Conservation (phyloP, 331 rosid species). For the Malus hybrid region DNA sequence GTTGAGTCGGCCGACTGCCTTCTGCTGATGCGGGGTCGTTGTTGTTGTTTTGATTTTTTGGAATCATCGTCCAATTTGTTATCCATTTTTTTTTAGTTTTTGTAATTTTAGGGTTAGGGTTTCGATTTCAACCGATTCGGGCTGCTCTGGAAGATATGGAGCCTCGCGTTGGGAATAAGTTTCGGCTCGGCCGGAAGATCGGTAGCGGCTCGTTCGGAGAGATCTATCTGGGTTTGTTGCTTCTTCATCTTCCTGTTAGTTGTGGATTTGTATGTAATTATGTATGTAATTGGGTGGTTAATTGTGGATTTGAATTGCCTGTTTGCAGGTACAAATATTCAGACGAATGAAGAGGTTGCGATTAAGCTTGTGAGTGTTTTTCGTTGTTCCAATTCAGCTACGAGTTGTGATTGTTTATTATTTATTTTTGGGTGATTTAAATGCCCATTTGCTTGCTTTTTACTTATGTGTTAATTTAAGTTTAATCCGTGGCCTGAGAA, state of each 20-base stretch:
- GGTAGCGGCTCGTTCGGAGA: constrained; percentile 99
- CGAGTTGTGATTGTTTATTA: background rate
- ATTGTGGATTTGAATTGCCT: background rate
- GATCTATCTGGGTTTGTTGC: background rate
- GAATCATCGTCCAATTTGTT: background rate
- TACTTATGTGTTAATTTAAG: background rate
- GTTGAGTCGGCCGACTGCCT: constrained; percentile 13
- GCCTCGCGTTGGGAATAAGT: constrained; percentile 96
- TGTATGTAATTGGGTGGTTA: background rate
- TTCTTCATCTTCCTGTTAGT: background rate
- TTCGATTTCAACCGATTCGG: constrained; percentile 2
- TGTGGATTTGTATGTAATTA: background rate
- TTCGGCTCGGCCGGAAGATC: constrained; percentile 90
- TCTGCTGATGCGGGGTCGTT: background rate
- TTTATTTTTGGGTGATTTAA: background rate
- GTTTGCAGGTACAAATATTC: constrained; percentile 85
- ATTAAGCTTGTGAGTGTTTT: constrained; percentile 87
- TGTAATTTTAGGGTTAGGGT: constrained; percentile 31
- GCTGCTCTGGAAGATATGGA: constrained; percentile 45
- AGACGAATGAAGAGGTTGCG: constrained; percentile 93
- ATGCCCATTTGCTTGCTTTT: background rate
- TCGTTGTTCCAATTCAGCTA: background rate
- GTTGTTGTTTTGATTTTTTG: background rate
- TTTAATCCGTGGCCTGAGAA: background rate
- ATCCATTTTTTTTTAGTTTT: constrained; percentile 1